Base-by-base conservation (phyloP, 805 yeast genomes). In the Ascoidea rubescens region DNA sequence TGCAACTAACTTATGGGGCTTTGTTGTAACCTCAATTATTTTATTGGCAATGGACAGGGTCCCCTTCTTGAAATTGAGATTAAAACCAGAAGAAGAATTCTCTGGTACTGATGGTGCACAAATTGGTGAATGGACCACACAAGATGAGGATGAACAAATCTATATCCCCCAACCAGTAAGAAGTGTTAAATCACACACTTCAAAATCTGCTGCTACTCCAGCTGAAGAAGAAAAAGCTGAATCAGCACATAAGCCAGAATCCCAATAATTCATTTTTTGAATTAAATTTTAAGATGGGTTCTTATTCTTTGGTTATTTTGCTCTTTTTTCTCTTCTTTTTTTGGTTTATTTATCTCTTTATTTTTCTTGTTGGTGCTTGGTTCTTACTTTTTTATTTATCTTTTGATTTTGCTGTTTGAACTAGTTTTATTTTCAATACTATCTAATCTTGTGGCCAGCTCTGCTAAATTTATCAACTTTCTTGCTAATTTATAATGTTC, bases 51-150 rank as follows among this genome's bases (percentile, higher is more conserved):
- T 86, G 79, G 84, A 88, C 75, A 74, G 71, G 61, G 72, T 88
- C 56, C 96, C 96, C 57, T 79, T 81, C 72, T 75, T 90, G 64
- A 80, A 83, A 68, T 71, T 91, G 64, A 80, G 97, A 72, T 77
- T 89, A 60, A 76, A 80, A 58, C 86, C 85, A 62, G 96, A 89
- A 56, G 91, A 85, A 66, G 98, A 91, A 70, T 79, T 82, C 57
- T 64, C 82, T 59, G 97, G 98, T 56, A 83, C 93, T 33, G 99
- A 91, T 69, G 75, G 82, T 56, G 81, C 88, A 21, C 89, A 90
- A 72, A 87, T 89, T 62, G 96, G 96, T 60, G 98, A 90, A 68
- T 81, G 79, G 65, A 86, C 95, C 54, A 86, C 76, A 65, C 70
- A 71, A 58, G 49, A 71, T 59, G 71, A 69, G 53, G 87, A 82